These are phyloP conservation scores for Cercospora janseana DNA, from an alignment of 2,329 filamentous ascomycete species.

Conservation along the genomic window DNA sequence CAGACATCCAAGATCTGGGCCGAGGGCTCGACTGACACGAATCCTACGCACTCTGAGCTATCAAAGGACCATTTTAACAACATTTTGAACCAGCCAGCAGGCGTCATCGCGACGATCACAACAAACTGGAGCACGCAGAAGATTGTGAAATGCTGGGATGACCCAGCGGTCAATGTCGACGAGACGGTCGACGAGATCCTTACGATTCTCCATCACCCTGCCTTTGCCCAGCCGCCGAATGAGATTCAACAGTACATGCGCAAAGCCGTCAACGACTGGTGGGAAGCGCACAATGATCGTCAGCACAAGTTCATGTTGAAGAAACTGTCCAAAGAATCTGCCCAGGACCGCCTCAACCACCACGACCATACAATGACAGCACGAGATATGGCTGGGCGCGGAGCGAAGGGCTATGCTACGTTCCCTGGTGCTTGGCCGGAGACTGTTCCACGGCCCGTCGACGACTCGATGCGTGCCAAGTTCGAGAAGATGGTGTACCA, in stretches of 20 bases:
- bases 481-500: not conserved
- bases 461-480: not conserved
- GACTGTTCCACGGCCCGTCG: not conserved
- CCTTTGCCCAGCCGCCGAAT: not conserved
- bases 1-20: conserved; percentile 34
- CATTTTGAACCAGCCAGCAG: conserved; percentile 79
- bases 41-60: conserved; percentile 79
- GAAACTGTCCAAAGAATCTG: conserved; percentile 1
- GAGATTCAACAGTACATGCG: conserved; percentile 2
- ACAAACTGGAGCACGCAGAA: not conserved
- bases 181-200: not conserved
- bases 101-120: conserved; percentile 37
- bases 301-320: not conserved
- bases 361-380: conserved; percentile 6
- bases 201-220: not conserved
- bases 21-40: conserved; percentile 68
- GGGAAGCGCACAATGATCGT: not conserved
- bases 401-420: not conserved
- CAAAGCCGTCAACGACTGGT: not conserved
- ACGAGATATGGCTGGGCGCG: conserved; percentile 1
- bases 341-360: not conserved
- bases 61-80: conserved; percentile 87
- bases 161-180: not conserved
- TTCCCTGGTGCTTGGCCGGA: conserved; percentile 1
- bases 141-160: conserved; percentile 6